These are phyloP conservation scores for Debaryomyces udenii DNA, from an alignment of 1,139 yeast genomes.

Conservation along the genomic window DNA sequence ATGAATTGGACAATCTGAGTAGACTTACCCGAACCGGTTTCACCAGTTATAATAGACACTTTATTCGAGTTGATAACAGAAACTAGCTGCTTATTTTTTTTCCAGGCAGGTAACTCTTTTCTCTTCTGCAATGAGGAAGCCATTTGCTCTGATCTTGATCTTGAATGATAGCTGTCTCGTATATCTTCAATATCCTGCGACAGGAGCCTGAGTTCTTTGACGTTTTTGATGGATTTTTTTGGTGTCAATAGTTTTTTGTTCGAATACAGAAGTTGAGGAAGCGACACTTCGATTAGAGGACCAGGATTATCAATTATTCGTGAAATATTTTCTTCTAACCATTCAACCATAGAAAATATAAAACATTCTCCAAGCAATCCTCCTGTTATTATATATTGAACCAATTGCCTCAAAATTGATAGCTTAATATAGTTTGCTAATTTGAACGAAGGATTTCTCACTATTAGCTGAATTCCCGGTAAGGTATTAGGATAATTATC, in stretches of 20 bases:
- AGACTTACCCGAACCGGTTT: slow-evolving; percentile 95
- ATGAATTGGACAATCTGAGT: slow-evolving; percentile 92
- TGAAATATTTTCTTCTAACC: slow-evolving; percentile 68
- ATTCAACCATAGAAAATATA: slow-evolving; percentile 67
- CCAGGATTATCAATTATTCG: slow-evolving; percentile 74
- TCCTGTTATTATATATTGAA: slow-evolving; percentile 40
- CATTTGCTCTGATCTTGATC: slow-evolving; percentile 20
- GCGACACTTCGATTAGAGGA: slow-evolving; percentile 44
- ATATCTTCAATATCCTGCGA: slow-evolving; percentile 10
- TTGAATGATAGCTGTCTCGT: slow-evolving; percentile 23
- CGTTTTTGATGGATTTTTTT: background rate
- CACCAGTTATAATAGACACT: slow-evolving; percentile 86
- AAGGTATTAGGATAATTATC: slow-evolving; percentile 57
- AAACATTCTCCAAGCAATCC: slow-evolving; percentile 68
- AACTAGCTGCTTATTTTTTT: slow-evolving; percentile 58
- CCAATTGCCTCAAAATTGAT: slow-evolving; percentile 56
- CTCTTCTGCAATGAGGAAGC: slow-evolving; percentile 39
- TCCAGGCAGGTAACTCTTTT: slow-evolving; percentile 80
- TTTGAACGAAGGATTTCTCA: slow-evolving; percentile 46
- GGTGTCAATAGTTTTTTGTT: background rate
- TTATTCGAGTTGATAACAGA: slow-evolving; percentile 57
- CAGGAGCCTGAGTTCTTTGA: background rate
- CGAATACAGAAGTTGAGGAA: slow-evolving; percentile 1
- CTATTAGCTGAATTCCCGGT: slow-evolving; percentile 64
- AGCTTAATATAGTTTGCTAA: slow-evolving; percentile 77